Base-by-base conservation (phyloP, 208 protist genomes). In the Crithidia expoeki region DNA sequence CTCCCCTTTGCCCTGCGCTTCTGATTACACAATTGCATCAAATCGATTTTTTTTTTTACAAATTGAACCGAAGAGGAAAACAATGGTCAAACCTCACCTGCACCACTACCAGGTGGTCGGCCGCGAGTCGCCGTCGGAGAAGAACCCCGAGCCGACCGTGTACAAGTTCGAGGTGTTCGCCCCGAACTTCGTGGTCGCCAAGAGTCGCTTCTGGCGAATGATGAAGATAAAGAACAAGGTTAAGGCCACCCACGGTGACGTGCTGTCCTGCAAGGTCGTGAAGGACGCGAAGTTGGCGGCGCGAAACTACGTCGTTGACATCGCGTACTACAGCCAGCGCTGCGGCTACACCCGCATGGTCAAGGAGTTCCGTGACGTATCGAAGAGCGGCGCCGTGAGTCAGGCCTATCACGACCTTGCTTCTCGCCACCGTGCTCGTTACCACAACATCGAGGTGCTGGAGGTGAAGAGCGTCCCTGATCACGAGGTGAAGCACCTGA, bases 161-260 rank as follows among this genome's bases (percentile, higher is more conserved):
- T 99, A 98, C 98, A 97, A 98, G 83, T 99, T 99, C 88, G 95
- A 95, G 76, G 91, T 99, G 59, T 99, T 99, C 79, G 98, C 98
- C 36, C 85, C 90, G 32, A 99, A 99, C 92, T 92, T 92, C 67
- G 97, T 99, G 33, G 92, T 99, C 34, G 99, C 99, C 53, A 98
- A 98, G 86, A 96, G 85, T 79, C 92, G 98, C 78, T 99, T 99
- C 98, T 99, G 99, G 99, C 98, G 99, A 81, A 99, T 99, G 93
- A 94, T 99, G 80, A 85, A 86, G 52, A 88, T 97, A 68, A 94
- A 99, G 76, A 91, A 98, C 63, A 99, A 99, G 88, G 80, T 99
- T 69, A 99, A 99, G 98, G 92, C 96, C 72, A 93, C 97, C 46
- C 94, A 98, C 80, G 99, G 99, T 77, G 96, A 99, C 83, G 89